Evolutionary conservation across 495 filamentous ascomycete species (phyloP), one percentile per base, ranked within the genome.

Genomic region (Alectoria sarmentosa): DNA sequence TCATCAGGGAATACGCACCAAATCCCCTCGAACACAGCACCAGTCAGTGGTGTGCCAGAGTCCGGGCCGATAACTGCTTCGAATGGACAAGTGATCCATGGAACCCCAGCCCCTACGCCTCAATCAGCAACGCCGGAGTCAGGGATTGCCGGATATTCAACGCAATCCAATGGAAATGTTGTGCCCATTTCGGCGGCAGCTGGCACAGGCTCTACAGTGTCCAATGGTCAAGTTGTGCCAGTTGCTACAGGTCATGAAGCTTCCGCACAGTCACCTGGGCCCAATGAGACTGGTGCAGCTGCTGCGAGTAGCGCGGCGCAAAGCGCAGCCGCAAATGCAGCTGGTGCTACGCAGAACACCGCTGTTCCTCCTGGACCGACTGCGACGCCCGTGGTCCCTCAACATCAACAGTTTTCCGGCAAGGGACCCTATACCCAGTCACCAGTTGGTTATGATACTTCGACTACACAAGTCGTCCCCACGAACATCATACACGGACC

Each of bases 181-280:
- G 55, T 64, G 28, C 19, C 41, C 6, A 64, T 48, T 38, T 55
- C 55, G 32, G 23, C 52, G 21, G 52, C 61, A 34, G 28, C 28
- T 55, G 52, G 52, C 15, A 34, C 52, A 19, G 52, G 28, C 23
- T 55, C 52, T 34, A 32, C 52, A 34, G 28, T 65, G 42, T 69
- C 73, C 2, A 76, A 66, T 69, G 73, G 73, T 69, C 70, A 74
- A 57, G 60, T 72, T 60, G 63, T 67, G 34, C 68, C 34, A 39
- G 13, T 61, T 34, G 61, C 62, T 34, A 54, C 66, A 36, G 44
- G 28, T 37, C 37, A 54, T 21, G 49, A n/a, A 23, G 32, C 60
- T 42, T 41, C 38, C 28, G 52, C 48, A 41, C 28, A 34, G 52
- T 28, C 49, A 23, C 61, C 38, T 9, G 42, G 46, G 42, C 41